These are phyloP conservation scores for Cryptosporidium xiaoi DNA, from an alignment of 169 alveolate species.

Conservation along the genomic window DNA sequence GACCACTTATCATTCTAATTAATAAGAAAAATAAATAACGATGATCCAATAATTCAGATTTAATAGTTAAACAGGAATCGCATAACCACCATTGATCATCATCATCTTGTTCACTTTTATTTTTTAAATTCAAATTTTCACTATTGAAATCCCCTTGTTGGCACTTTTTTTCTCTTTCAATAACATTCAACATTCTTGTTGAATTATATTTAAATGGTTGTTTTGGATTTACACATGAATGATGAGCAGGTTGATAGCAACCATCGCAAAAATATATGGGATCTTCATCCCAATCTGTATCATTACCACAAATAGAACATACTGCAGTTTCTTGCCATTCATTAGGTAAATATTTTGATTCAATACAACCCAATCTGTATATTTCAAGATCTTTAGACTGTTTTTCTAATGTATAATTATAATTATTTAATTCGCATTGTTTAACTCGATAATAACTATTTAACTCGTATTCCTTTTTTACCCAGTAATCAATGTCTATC, in stretches of 20 bases:
- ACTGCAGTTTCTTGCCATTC: conserved; percentile 73
- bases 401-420: conserved; percentile 57
- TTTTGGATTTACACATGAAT: conserved; percentile 72
- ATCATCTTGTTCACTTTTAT: conserved; percentile 22
- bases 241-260: conserved; percentile 72
- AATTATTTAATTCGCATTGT: conserved; percentile 6
- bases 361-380: conserved; percentile 54
- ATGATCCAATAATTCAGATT: conserved; percentile 36
- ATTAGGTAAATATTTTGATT: conserved; percentile 47
- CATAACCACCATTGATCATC: conserved; percentile 64
- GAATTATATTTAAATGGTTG: conserved; percentile 67
- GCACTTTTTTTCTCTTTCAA: conserved; percentile 35
- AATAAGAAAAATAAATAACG: conserved; percentile 9
- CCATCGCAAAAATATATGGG: conserved; percentile 73
- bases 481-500: conserved; percentile 32
- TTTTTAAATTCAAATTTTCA: conserved; percentile 6
- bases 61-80: conserved; percentile 44
- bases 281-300: conserved; percentile 74
- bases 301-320: conserved; percentile 74
- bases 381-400: conserved; percentile 53
- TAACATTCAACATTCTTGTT: conserved; percentile 57
- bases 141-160: conserved; percentile 52
- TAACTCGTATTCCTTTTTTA: conserved; percentile 46
- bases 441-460: conserved; percentile 33
- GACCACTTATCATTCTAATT: conserved; percentile 56